Base-by-base conservation (phyloP, 345 rosid genomes). In the Heritiera fomes region DNA sequence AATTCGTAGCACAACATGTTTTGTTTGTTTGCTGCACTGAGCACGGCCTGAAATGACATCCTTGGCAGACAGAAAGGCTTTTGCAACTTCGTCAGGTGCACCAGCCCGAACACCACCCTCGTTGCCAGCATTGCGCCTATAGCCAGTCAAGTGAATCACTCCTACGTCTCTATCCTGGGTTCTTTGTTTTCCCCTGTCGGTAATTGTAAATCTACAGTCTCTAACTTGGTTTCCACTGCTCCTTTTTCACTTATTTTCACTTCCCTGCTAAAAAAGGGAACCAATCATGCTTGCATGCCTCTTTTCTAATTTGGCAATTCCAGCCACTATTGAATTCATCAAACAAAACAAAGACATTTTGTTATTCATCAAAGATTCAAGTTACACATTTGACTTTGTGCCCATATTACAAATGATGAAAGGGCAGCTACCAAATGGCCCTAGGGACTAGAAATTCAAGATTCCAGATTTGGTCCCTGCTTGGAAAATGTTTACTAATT, bases 91-190 rank as follows among this genome's bases (percentile, higher is more conserved):
- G 32, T 81, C 83, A 13, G 82, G 75, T 56, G 82, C 82, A 38
- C 63, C 60, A 11, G 82, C 76, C 73, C 81, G 9, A 20, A 79
- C 8, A 9, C 83, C 8, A 5, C 84, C 85, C 5, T 79, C 68
- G 9, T 34, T 66, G 38, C 17, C 60, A 12, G 77, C 17, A 2
- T 82, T 17, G 56, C 61, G 38, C 7, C 10, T 6, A 23, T 70
- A 38, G 49, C 41, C 81, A 45, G 49, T 80, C 32, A 88, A 85
- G 69, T 83, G 89, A 70, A 85, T 84, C 73, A 82, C 85, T 8
- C 80, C 86, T 2, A 83, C 80, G 64, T 86, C 77, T 79, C 80
- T 60, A 63, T 73, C 2, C 41, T 71, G 15, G 85, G 71, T 59
- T 82, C 85, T 53, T 72, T 64, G n/a, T 78, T 79, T 70, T 80